Conservation (phyloP, 2,329 filamentous ascomycete genomes). For the Cadophora malorum region DNA sequence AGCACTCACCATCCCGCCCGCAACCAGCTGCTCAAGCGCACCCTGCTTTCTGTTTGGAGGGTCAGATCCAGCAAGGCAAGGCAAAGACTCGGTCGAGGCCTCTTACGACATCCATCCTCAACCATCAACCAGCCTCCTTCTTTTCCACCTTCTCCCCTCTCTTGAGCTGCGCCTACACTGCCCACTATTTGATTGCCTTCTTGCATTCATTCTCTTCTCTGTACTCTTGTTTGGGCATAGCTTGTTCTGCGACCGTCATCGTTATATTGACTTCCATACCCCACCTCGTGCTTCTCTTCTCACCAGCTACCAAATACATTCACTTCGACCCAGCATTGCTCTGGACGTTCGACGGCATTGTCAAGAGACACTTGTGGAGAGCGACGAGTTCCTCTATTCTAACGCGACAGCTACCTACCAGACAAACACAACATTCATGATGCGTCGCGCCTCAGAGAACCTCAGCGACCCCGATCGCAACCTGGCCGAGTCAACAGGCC, state of each 20-base stretch:
- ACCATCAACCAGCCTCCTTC: constrained; percentile 32
- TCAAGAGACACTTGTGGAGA: not conserved
- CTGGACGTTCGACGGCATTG: not conserved
- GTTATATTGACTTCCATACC: constrained; percentile 22
- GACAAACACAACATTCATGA: constrained; percentile 33
- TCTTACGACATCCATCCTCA: constrained; percentile 27
- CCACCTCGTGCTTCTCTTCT: constrained; percentile 27
- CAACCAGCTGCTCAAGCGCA: constrained; percentile 9
- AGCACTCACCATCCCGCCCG: not conserved
- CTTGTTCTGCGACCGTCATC: constrained; percentile 19
- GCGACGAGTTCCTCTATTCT: constrained; percentile 17
- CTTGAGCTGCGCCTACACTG: constrained; percentile 15
- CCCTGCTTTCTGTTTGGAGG: not conserved
- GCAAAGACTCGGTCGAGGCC: constrained; percentile 18
- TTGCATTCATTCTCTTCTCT: constrained; percentile 30
- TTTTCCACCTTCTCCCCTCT: constrained; percentile 24
- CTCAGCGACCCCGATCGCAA: constrained; percentile 46
- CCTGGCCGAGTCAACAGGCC: constrained; percentile 42
- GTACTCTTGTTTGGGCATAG: constrained; percentile 20
- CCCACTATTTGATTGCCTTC: not conserved
- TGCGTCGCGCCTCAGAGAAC: constrained; percentile 43
- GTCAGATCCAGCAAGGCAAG: not conserved
- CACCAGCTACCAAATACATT: constrained; percentile 26
- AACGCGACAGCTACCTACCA: constrained; percentile 12
- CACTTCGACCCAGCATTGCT: constrained; percentile 24